Conservation (phyloP, 495 filamentous ascomycete species). For the Recurvomyces mirabilis region DNA sequence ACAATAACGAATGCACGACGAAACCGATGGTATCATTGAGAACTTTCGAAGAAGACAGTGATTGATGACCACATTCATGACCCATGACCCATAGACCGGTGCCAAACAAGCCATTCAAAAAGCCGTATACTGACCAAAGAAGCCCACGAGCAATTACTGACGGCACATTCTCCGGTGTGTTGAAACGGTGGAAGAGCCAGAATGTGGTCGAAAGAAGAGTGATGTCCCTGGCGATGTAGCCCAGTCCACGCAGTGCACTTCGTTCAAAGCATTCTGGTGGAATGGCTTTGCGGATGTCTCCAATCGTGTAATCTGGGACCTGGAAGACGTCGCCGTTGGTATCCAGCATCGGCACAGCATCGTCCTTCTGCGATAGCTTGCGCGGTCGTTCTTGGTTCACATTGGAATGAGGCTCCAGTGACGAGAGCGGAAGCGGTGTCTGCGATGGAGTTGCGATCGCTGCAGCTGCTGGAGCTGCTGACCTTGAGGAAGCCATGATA, state of each 20-base stretch:
- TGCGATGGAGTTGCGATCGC: too few species aligned
- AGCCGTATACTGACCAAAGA: slow-evolving; percentile 55
- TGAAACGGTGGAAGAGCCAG: slow-evolving; percentile 53
- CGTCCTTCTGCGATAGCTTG: too few species aligned
- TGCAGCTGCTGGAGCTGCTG: too few species aligned
- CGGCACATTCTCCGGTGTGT: slow-evolving; percentile 44
- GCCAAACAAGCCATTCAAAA: slow-evolving; percentile 64
- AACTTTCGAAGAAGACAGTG: slow-evolving; percentile 49
- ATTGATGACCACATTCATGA: slow-evolving; percentile 76
- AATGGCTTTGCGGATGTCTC: slow-evolving; percentile 71
- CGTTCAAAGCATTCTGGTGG: slow-evolving; percentile 72
- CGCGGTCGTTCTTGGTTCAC: too few species aligned
- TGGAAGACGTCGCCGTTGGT: slow-evolving; percentile 65
- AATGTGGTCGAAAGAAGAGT: slow-evolving; percentile 51
- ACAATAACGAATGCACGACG: slow-evolving; percentile 51
- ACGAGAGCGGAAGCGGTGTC: too few species aligned
- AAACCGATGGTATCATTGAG: slow-evolving; percentile 60
- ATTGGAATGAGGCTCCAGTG: too few species aligned
- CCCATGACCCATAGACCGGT: slow-evolving; percentile 78
- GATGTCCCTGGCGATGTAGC: slow-evolving; percentile 62
- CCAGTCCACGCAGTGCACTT: slow-evolving; percentile 48
- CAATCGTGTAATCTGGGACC: slow-evolving; percentile 66
- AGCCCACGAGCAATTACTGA: slow-evolving; percentile 38
- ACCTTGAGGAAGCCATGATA: too few species aligned
- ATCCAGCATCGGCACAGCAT: too few species aligned